Base-by-base conservation (phyloP, 2,329 filamentous ascomycete species). In the Diaporthe humulicola region DNA sequence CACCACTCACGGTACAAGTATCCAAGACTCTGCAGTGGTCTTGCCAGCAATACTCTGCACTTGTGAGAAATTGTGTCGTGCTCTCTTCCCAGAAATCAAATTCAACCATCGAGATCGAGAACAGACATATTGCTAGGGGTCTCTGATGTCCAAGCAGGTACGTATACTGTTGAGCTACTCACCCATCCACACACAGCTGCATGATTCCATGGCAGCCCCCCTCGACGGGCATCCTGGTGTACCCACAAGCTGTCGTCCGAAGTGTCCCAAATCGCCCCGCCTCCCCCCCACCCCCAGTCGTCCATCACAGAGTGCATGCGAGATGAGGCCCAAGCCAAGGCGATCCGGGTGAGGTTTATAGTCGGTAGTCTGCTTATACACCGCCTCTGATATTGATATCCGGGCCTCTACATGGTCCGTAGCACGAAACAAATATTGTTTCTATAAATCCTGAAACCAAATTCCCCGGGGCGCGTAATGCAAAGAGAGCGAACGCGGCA, bases 391-490 rank as follows among this genome's bases (percentile, higher is more conserved):
- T 73, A 52, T 56, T 73, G 61, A 52, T 25, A 40, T 36, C 19
- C 10, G 33, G 64, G 48, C 9, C 30, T 17, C 8, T 54, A 28
- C 48, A n/a, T 54, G 64, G 33, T 28, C 38, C 38, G 40, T 45
- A 73, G 70, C 50, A 57, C 54, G 45, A 48, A 61, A 70, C 64
- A 40, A 40, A 60, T 52, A 38, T 36, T 71, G 50, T 60, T 60
- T 66, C 61, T 74, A 50, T 74, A 57, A 52, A 66, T 66, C 67
- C 66, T 75, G 74, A 75, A 75, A 75, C 74, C 28, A 14, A 40
- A 45, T 40, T 42, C 33, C 69, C 48, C 50, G 52, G 57, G 58
- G 57, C 69, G 58, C 73, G 58, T 74, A 54, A 74, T 67, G 67
- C 69, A 56, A 50, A 72, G 40, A 69, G 22, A 40, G 45, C 67